Conservation (phyloP, 352 stramenopile genomes). For the Peronosclerospora sorghi region DNA sequence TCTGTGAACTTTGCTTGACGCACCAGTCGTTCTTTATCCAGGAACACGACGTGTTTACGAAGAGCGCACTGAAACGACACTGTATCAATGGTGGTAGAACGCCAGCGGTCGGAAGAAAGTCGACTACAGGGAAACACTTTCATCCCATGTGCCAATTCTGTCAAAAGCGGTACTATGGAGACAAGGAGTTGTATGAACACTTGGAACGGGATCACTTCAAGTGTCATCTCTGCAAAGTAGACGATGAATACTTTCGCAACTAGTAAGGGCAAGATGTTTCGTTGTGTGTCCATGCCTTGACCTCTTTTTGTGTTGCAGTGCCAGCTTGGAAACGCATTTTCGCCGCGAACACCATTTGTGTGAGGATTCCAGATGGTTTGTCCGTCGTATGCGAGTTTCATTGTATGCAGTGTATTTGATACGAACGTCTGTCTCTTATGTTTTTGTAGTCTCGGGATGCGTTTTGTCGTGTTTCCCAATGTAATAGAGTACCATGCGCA, state of each 20-base stretch:
- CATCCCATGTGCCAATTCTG: conserved; percentile 87
- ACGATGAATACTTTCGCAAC: conserved; percentile 85
- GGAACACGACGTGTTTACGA: conserved; percentile 72
- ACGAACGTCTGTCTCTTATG: conserved; percentile 1
- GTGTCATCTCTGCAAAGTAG: conserved; percentile 82
- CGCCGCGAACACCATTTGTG: conserved; percentile 73
- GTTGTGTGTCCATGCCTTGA: conserved; percentile 3
- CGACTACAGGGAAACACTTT: conserved; percentile 56
- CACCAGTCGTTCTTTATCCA: conserved; percentile 78
- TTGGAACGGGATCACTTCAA: conserved; percentile 86
- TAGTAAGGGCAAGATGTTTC: conserved; percentile 33
- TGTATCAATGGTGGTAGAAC: conserved; percentile 37
- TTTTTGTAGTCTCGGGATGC: conserved; percentile 53
- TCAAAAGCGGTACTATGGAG: conserved; percentile 75
- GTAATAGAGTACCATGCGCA: conserved; percentile 82
- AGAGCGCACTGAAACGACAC: conserved; percentile 53
- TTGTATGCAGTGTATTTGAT: background rate
- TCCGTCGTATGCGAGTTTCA: background rate
- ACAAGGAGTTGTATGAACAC: conserved; percentile 79
- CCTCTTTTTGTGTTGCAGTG: conserved; percentile 22
- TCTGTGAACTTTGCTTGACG: conserved; percentile 64
- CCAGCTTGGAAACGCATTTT: conserved; percentile 79
- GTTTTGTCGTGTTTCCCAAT: conserved; percentile 81
- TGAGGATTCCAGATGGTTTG: conserved; percentile 71
- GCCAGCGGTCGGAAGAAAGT: conserved; percentile 28